Conservation (phyloP, 176 grass and related monocot species). For the Bolboschoenus planiculmis region DNA sequence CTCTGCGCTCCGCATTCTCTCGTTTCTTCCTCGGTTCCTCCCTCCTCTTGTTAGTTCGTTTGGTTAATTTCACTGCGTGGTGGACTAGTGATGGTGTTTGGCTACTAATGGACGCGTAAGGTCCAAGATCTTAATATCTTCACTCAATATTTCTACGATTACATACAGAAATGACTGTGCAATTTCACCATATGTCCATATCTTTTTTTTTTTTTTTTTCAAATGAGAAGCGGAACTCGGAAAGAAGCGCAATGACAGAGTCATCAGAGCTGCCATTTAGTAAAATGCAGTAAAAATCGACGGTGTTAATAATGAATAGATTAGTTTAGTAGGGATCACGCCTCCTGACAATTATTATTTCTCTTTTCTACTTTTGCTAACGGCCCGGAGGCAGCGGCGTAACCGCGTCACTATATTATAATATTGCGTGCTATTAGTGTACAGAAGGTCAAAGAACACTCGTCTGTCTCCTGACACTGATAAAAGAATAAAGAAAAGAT, state of each 20-base stretch:
- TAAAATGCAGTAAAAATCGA: background rate
- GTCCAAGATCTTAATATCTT: background rate
- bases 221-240: too few relatives aligned
- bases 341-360: background rate
- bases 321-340: background rate
- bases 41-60: too few relatives aligned
- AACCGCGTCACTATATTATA: background rate
- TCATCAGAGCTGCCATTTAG: background rate
- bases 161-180: background rate
- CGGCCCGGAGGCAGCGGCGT: background rate
- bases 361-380: background rate
- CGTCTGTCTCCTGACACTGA: background rate
- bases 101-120: background rate
- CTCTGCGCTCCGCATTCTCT: too few relatives aligned
- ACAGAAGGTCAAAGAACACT: slow-evolving; percentile 1
- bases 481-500: background rate
- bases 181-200: background rate
- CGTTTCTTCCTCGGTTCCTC: background rate
- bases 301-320: background rate
- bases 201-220: too few relatives aligned
- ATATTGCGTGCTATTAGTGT: background rate
- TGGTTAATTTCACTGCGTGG: too few relatives aligned
- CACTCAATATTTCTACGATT: background rate
- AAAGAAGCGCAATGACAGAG: background rate
- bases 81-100: background rate